Evolutionary conservation across 2,329 filamentous ascomycete species (phyloP), one percentile per base, ranked within the genome.

Genomic region (Chaetomiaceae sp.): DNA sequence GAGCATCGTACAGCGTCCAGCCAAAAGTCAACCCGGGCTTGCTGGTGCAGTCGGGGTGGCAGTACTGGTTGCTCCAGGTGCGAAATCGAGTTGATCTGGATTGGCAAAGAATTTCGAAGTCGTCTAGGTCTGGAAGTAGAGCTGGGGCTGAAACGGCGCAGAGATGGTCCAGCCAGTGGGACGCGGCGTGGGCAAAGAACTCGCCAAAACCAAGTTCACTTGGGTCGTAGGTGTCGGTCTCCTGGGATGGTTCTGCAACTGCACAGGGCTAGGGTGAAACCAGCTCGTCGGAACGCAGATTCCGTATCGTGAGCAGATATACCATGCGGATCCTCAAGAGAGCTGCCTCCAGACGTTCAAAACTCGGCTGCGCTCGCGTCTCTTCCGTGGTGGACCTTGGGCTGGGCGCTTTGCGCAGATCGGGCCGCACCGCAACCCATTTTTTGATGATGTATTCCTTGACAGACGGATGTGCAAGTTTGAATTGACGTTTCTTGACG

Each of bases 161-260:
- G 26, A 62, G 59, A 53, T 67, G 62, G 1, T 64, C 52, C 3
- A 58, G 22, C 62, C 64, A 67, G 36, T 65, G 45, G 50, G 64
- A 65, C 35, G 64, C 63, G 27, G 65, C 61, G 43, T 67, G 67
- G 39, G 59, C 56, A 41, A 67, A 66, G 45, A 45, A 20, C 29
- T 45, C 41, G 24, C 41, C 41, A 14, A 45, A 39, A 3, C 43
- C 36, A 19, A 29, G 37, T 4, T 26, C 33, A 10, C 15, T 37
- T 11, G 33, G 41, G 41, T 44, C 41, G 24, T 37, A 44, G 43
- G 63, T 30, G 36, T 56, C 54, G 26, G 17, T 26, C 14, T 52
- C 49, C 38, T 56, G 52, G 12, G 60, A 59, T 11, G 62, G 50
- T 36, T 60, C 41, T 5, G 20, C 17, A 15, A 44, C 29, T 8